Base-by-base conservation (phyloP, 1,284 basidiomycete genomes). In the Sporisorium scitamineum region DNA sequence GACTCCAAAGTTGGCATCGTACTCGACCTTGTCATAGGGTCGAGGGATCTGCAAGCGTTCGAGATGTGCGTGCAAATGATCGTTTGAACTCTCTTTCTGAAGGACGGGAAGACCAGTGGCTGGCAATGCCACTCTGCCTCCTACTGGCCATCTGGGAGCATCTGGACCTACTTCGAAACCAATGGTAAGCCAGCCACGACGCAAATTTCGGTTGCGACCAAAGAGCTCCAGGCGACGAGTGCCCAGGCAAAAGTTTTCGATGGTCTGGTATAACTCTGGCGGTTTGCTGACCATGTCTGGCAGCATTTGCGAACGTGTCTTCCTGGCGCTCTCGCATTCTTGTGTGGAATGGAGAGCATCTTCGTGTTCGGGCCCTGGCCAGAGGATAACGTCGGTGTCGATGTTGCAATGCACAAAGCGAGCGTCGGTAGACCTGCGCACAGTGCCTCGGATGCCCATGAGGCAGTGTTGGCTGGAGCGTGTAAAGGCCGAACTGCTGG, bases 331-430 rank as follows among this genome's bases (percentile, higher is more conserved):
- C 34, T 32, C 54, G 31, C 7, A n/a, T 27, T 26, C 54, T 14
- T 16, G 47, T 27, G 55, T 32, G 8, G 61, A 34, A 22, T 29
- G 47, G 1, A 51, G 78, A 83, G 69, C 73, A 86, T 86, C 86
- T 0, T 88, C 86, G 56, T 94, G 93, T 34, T 92, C 92, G 8
- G 60, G 61, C 3, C 67, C 67, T 87, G 94, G 92, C 94, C 95
- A 98, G 18, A 99, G 90, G 71, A 98, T 92, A 5, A 98, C 94
- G 86, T 99, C 96, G 31, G 95, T 98, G 85, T 98, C 93, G 73
- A 99, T 92, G 86, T 99, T 99, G 86, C 96, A 98, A 86, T 99
- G 95, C 0, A 97, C 95, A 85, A 98, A 96, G 90, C 93, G 92
- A 64, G 90, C 91, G 85, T 99, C 96, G 1, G 92, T 94, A 22